These are phyloP conservation scores for Alloascoidea hylecoeti DNA, from an alignment of 805 yeast genomes.

Conservation along the genomic window DNA sequence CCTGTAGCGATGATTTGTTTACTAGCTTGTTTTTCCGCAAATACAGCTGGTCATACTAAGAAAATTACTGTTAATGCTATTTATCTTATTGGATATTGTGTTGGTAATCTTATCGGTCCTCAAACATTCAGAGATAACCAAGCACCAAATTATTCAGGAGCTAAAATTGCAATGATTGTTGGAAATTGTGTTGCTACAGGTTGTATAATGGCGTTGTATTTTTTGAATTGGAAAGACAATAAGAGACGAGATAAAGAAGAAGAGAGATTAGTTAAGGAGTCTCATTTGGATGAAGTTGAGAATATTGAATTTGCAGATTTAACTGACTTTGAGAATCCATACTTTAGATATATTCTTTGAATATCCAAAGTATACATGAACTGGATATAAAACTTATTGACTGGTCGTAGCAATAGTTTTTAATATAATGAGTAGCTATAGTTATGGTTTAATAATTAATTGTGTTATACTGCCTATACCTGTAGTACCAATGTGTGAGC, in stretches of 20 bases:
- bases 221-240: slow-evolving; percentile 18
- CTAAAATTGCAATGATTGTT: slow-evolving; percentile 40
- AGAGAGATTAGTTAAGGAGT: slow-evolving; percentile 10
- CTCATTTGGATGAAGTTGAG: slow-evolving; percentile 14
- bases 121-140: slow-evolving; percentile 45
- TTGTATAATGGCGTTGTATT: slow-evolving; percentile 26
- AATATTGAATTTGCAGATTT: slow-evolving; percentile 33
- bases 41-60: slow-evolving; percentile 68
- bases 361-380: too few relatives aligned
- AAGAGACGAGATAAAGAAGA: slow-evolving; percentile 3
- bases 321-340: slow-evolving; percentile 39
- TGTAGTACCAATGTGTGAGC: too few relatives aligned
- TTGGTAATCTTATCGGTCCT: slow-evolving; percentile 65
- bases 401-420: too few relatives aligned
- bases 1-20: too few relatives aligned
- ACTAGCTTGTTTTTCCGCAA: slow-evolving; percentile 31
- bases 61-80: slow-evolving; percentile 45
- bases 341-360: slow-evolving; percentile 37
- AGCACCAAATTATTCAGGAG: slow-evolving; percentile 48
- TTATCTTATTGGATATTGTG: slow-evolving; percentile 48
- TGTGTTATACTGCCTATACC: too few relatives aligned
- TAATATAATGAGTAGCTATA: too few relatives aligned
- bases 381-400: too few relatives aligned
- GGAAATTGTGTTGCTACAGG: slow-evolving; percentile 53
- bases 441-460: too few relatives aligned